Percentiles rank a stretch among this genome's conserved stretches.
Conservation (phyloP, 1,284 basidiomycete species). For the Cryptococcus sp. region DNA sequence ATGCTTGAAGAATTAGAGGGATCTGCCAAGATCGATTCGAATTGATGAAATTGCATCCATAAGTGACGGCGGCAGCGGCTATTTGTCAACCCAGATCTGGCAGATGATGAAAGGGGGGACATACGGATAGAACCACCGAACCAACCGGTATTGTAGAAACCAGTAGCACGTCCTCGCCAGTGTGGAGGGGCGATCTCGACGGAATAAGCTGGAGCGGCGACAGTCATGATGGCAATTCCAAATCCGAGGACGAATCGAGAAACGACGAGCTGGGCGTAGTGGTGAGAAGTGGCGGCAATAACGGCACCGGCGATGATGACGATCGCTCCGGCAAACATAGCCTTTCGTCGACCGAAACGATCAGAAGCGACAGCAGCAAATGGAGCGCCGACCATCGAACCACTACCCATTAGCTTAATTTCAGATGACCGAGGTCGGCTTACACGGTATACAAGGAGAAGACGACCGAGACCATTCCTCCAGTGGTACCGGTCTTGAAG, state of each 20-base stretch:
- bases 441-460: conserved; percentile 31
- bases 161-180: conserved; percentile 60
- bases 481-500: conserved; percentile 18
- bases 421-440: conserved; percentile 1
- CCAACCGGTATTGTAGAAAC: conserved; percentile 48
- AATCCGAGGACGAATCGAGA: conserved; percentile 48
- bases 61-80: conserved; percentile 38
- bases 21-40: conserved; percentile 31
- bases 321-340: conserved; percentile 8
- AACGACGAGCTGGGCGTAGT: conserved; percentile 32
- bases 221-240: conserved; percentile 47
- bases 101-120: background rate
- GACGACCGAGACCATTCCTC: conserved; percentile 21
- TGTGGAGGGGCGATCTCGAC: conserved; percentile 60
- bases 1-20: conserved; percentile 33
- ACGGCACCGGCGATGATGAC: conserved; percentile 13
- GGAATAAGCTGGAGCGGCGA: conserved; percentile 54
- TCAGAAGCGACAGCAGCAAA: conserved; percentile 19
- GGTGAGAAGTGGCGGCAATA: conserved; percentile 8
- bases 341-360: conserved; percentile 10
- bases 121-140: conserved; percentile 24
- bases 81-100: conserved; percentile 1
- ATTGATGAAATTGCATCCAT: conserved; percentile 31
- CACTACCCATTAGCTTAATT: conserved; percentile 5
- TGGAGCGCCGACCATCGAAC: conserved; percentile 20